Base-by-base conservation (phyloP, 2,329 filamentous ascomycete genomes). In the Thelonectria rubi region DNA sequence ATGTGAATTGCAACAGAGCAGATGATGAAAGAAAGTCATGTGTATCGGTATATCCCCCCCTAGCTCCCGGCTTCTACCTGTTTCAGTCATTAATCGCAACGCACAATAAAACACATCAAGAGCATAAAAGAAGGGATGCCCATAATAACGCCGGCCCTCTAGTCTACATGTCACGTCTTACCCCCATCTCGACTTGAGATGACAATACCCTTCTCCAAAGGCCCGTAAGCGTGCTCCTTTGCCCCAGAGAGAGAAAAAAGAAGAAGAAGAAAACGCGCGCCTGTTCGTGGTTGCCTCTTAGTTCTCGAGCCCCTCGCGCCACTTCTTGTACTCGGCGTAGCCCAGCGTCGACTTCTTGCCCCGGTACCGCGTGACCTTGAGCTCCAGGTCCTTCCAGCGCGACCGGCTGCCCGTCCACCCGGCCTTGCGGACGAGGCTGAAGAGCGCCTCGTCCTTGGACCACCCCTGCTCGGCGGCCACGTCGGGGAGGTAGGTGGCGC, bases 401-500 rank as follows among this genome's bases (percentile, higher is more conserved):
- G 91, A 90, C 64, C 84, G 87, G 84, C 89, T 92, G 1, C 93
- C 93, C 60, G 84, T 85, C 94, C 94, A 99, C 1, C 95, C 95
- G 0, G 94, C 94, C 83, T 99, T 99, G 62, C 92, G 85, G 90
- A 97, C 95, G 73, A 98, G 79, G 77, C 92, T 96, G 55, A 93
- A 84, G 3, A 99, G 77, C 0, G 94, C 92, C 82, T 98, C 92
- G 75, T 98, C 94, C 77, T 95, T 94, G 11, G 86, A 92, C 95
- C 95, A 99, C 15, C 92, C 94, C 76, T 98, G 95, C 81, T 99
- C 95, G 1, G 86, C 81, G 10, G 94, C 91, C 6, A 99, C 93
- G 74, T 97, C 92, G 0, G 95, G 95, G 14, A 99, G 84, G 73
- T 98, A 99, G 0, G 95, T 97, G 1, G 93, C 86, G 15, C 93